Percentiles rank a stretch among this genome's conserved stretches.
Evolutionary conservation across 306 rosid species (phyloP).

Genomic region (Fragaria vesca): DNA sequence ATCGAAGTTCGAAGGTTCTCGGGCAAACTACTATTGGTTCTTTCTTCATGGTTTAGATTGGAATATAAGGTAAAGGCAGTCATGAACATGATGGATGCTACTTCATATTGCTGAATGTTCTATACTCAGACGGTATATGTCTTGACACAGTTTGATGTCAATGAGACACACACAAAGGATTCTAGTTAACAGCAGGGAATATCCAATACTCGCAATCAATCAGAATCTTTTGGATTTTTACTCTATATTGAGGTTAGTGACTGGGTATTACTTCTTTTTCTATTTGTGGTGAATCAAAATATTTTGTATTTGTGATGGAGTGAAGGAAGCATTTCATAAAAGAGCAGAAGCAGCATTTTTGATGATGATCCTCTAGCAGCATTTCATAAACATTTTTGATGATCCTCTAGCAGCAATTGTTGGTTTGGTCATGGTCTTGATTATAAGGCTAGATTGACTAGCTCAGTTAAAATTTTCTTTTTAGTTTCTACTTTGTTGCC

Average conservation of each 20-base stretch:
- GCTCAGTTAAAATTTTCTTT: background rate
- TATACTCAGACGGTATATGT: background rate
- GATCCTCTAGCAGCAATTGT: background rate
- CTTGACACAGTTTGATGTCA: background rate
- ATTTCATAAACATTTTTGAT: background rate
- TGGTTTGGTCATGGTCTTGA: background rate
- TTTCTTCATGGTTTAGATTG: constrained; percentile 70
- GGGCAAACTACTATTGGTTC: constrained; percentile 90
- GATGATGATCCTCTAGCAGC: background rate
- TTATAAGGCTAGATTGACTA: background rate
- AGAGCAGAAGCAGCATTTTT: background rate
- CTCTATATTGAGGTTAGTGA: constrained; percentile 13
- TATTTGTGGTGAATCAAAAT: background rate
- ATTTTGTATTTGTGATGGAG: background rate
- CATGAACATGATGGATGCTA: background rate
- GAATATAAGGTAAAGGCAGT: constrained; percentile 24
- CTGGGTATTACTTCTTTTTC: background rate
- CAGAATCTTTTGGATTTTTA: background rate
- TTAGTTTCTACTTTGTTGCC: background rate
- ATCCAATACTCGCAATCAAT: constrained; percentile 3
- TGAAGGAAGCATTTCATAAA: background rate
- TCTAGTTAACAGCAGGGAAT: background rate
- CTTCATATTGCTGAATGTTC: background rate
- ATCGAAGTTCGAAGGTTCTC: constrained; percentile 93
- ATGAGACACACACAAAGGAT: too few relatives aligned